These are phyloP conservation scores for Flaveria sonorensis DNA, from an alignment of 129 eudicot genomes.

Conservation along the genomic window DNA sequence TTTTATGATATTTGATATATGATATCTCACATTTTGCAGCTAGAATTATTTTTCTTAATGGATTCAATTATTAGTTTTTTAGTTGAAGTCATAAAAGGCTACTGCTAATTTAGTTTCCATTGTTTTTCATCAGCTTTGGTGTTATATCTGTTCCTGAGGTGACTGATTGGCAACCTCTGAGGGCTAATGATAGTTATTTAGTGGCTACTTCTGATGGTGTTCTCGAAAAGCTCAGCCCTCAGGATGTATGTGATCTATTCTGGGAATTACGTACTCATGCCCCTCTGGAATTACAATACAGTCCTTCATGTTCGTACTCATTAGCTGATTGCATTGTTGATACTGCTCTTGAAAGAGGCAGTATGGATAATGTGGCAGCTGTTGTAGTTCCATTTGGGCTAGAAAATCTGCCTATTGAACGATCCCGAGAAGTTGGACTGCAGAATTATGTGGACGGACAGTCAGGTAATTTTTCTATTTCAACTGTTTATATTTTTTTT, in stretches of 20 bases:
- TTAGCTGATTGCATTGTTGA: constrained; percentile 84
- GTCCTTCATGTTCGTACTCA: constrained; percentile 65
- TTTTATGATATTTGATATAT: too few relatives aligned
- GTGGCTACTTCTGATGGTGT: constrained; percentile 91
- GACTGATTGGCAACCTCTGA: constrained; percentile 74
- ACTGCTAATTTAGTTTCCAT: not conserved
- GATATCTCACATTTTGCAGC: too few relatives aligned
- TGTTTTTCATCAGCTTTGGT: constrained; percentile 41
- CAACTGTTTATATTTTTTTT: too few relatives aligned
- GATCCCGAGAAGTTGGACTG: constrained; percentile 18
- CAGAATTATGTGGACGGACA: constrained; percentile 39
- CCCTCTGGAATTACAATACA: constrained; percentile 37
- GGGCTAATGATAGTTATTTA: constrained; percentile 75
- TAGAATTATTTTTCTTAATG: too few relatives aligned
- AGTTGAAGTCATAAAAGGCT: too few relatives aligned
- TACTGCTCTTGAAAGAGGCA: constrained; percentile 75
- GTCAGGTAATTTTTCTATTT: constrained; percentile 17
- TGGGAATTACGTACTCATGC: constrained; percentile 58
- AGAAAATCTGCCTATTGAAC: constrained; percentile 27
- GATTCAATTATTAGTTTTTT: too few relatives aligned
- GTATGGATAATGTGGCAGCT: constrained; percentile 87
- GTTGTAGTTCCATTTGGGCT: constrained; percentile 64
- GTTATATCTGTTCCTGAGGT: constrained; percentile 88
- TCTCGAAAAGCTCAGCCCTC: constrained; percentile 65
- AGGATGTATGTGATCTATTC: constrained; percentile 83